Evolutionary conservation across 192 early-diverging fungal species (phyloP), one percentile per base, ranked within the genome.

Genomic region (Coemansia sp.): DNA sequence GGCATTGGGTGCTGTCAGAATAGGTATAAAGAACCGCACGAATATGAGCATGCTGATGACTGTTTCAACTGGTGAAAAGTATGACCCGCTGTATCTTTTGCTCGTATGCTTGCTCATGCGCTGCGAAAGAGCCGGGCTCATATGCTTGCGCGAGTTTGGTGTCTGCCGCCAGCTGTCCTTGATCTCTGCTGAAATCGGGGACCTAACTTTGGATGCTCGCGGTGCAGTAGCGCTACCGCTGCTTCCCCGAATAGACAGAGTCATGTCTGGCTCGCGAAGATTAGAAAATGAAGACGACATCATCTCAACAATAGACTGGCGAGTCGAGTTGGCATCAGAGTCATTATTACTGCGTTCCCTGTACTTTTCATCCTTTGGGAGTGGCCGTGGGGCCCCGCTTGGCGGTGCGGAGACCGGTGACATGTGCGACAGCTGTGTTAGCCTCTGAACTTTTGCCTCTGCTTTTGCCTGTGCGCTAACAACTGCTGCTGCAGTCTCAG

Each of bases 11-110:
- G 93, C 84, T 4, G 93, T 93, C 70, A 98, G 91, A 14, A 91
- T 91, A 1, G 94, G 96, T 60, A 92, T 92, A 52, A 96, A 88
- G 84, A 97, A 95, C 11, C 96, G 87, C 53, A 98, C 82, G 61
- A 98, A 98, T 54, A 98, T 84, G 47, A 96, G 83, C 56, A 86
- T 86, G 41, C 86, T 87, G 46, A 90, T 80, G 3, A 90, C 79
- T 27, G 83, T 84, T 54, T 90, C 88, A 0, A 80, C 64, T 3
- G 83, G 67, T 14, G 80, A 80, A n/a, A 89, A 81, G 43, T 82
- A 77, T 1, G 79, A 83, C 15, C 66, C 70, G 42, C 70, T 73
- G 50, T 53, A 61, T 22, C 66, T 66, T 30, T 54, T 62, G 62
- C 68, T 80, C 6, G 61, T 24, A n/a, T 72, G 76, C 44, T 66